Percentiles rank a stretch among this genome's conserved stretches.
Evolutionary conservation across 805 yeast species (phyloP).

Genomic region (Myxozyma vanderwaltii): DNA sequence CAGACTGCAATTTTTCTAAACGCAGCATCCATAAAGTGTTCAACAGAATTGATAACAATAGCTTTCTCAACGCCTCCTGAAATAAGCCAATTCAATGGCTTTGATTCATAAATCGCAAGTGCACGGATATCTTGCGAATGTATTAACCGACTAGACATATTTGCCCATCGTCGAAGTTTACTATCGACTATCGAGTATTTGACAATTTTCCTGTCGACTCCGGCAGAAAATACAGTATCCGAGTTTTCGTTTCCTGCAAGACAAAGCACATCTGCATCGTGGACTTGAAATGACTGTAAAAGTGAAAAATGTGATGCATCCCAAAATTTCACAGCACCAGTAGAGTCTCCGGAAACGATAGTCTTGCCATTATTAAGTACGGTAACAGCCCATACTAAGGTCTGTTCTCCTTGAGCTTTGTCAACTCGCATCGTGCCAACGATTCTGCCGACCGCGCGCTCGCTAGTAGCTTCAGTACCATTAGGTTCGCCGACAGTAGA

Average conservation of each 20-base stretch:
- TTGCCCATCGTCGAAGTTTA: constrained; percentile 65
- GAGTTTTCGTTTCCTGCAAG: constrained; percentile 62
- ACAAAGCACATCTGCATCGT: constrained; percentile 88
- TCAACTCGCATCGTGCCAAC: constrained; percentile 88
- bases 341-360: constrained; percentile 94
- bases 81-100: constrained; percentile 54
- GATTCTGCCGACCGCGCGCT: constrained; percentile 58
- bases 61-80: constrained; percentile 84
- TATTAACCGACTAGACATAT: constrained; percentile 69
- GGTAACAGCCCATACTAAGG: constrained; percentile 85
- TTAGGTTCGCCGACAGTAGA: constrained; percentile 31
- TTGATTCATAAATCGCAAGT: constrained; percentile 44
- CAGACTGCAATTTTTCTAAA: constrained; percentile 67
- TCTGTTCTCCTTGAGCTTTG: constrained; percentile 78
- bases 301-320: constrained; percentile 75
- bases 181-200: constrained; percentile 59
- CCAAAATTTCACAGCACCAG: constrained; percentile 94
- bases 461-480: constrained; percentile 13
- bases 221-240: constrained; percentile 76
- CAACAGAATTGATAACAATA: constrained; percentile 59
- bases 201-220: constrained; percentile 89
- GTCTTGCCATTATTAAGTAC: constrained; percentile 66
- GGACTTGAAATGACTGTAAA: constrained; percentile 76
- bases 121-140: constrained; percentile 60
- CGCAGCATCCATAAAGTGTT: constrained; percentile 66